A percentile compares a stretch with the other conserved stretches of the same genome.
phyloP scores from a whole-genome alignment of 2,329 filamentous ascomycete species.

The Talaromyces funiculosus region DNA sequence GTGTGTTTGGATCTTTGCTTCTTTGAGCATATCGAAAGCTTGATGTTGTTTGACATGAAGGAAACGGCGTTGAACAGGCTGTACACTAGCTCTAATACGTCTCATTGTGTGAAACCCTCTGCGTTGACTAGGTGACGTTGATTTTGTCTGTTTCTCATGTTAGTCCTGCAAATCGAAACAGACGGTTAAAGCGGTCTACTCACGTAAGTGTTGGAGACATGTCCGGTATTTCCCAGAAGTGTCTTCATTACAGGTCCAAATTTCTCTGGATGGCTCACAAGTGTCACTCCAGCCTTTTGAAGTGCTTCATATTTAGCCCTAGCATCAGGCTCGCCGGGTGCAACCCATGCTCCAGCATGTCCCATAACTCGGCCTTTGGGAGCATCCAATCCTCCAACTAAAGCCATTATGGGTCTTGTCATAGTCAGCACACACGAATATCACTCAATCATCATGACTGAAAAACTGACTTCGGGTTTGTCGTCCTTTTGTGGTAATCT shows the following conservation, averaged over 20 bases:
- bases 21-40: conserved; percentile 52
- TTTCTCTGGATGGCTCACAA: conserved; percentile 71
- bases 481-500: conserved; percentile 54
- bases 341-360: conserved; percentile 68
- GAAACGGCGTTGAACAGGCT: conserved; percentile 40
- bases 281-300: conserved; percentile 59
- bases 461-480: conserved; percentile 57
- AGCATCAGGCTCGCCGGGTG: conserved; percentile 60
- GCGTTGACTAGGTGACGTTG: conserved; percentile 33
- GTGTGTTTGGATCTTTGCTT: conserved; percentile 44
- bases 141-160: conserved; percentile 18
- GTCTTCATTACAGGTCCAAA: conserved; percentile 64
- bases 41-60: conserved; percentile 53
- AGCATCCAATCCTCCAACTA: conserved; percentile 63
- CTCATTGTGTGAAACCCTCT: conserved; percentile 49
- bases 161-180: conserved; percentile 5
- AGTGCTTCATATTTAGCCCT: conserved; percentile 62
- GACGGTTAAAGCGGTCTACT: conserved; percentile 7
- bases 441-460: no score
- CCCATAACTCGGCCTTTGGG: conserved; percentile 65
- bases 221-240: conserved; percentile 46
- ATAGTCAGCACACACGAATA: not conserved
- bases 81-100: conserved; percentile 14
- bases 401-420: conserved; percentile 62
- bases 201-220: conserved; percentile 21